Base-by-base conservation (phyloP, 164 flowering plant genomes). In the Vitis cinerea region DNA sequence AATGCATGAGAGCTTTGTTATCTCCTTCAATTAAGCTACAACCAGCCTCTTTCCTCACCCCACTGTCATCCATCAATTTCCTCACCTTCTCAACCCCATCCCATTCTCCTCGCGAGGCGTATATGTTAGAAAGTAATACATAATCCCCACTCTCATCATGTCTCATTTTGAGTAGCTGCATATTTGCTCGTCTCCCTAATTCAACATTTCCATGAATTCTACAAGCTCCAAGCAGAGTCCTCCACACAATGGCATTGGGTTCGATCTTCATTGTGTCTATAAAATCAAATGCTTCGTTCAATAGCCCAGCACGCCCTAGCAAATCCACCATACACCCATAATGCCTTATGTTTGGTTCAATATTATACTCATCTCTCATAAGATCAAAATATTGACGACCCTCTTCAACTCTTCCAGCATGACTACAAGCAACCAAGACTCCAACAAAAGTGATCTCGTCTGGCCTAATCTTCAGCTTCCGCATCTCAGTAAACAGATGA, bases 271-370 rank as follows among this genome's bases (percentile, higher is more conserved):
- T 87, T 3, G 67, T 67, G 4, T 81, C 84, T 9, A 85, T 80
- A 64, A 88, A 84, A 27, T 81, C 72, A 65, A 86, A 88, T 31
- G 92, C 91, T 78, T 90, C 90, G 8, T 71, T 71, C 60, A 88
- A 61, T 52, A 77, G 71, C 52, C 91, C 95, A 51, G 90, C 87
- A 19, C 92, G 92, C 16, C 90, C 88, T 3, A 88, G 74, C 72
- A 90, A 51, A 70, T 88, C 95, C 51, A 88, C 90, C 88, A 90
- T 87, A 67, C 95, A 90, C 19, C 95, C 95, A 71, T 77, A 88
- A 67, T 88, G 95, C 71, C 67, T 83, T 30, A 88, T 78, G 64
- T 90, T 90, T 37, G 92, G 91, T 59, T 83, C 84, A 54, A 88
- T 83, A 47, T 72, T 59, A 66, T 85, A 88, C 48, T 60, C 64